Evolutionary conservation across 805 yeast species (phyloP), one percentile per base, ranked within the genome.

Genomic region (Myxozyma monticola): DNA sequence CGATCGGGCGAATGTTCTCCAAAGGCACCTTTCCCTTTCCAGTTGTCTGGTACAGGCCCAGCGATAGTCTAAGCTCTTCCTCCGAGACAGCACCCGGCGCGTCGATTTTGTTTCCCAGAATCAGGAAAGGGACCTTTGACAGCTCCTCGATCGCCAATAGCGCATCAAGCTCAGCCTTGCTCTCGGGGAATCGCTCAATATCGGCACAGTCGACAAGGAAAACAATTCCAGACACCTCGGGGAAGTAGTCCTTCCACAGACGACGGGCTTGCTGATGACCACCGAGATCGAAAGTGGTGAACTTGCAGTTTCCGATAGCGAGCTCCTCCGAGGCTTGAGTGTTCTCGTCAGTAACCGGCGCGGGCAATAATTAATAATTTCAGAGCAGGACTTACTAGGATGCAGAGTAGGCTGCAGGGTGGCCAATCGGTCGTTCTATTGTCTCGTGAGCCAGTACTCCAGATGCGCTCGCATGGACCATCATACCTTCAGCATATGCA

Each of bases 221-320:
- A 28, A 93, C 98, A 61, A 93, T 93, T 49, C 97, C 99, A 70
- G 89, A 87, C 42, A 93, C 99, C 74, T 93, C 99, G 52, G 99
- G 99, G 84, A 93, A 93, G 71, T 93, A 93, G 70, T 93, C 98
- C 69, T 90, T 90, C 99, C 99, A 93, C 67, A 93, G 82, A 74
- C 99, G 88, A 75, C 99, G 90, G 42, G 99, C 98, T 74, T 91
- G 97, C 70, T 81, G 84, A 76, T 93, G 99, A 37, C 99, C 99
- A 72, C 99, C 99, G 62, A 93, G 78, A 71, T 93, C 99, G 65
- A 93, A 93, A 25, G 99, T 93, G 54, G 99, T 93, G 78, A 93
- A 93, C 70, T 91, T 84, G 56, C 91, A 95, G 62, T 86, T 85
- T 62, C 98, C 99, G 64, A 93, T 93, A 56, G 97, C 90, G 64